phyloP scores from a whole-genome alignment of 805 yeast genomes.

The Teunomyces atbi region DNA sequence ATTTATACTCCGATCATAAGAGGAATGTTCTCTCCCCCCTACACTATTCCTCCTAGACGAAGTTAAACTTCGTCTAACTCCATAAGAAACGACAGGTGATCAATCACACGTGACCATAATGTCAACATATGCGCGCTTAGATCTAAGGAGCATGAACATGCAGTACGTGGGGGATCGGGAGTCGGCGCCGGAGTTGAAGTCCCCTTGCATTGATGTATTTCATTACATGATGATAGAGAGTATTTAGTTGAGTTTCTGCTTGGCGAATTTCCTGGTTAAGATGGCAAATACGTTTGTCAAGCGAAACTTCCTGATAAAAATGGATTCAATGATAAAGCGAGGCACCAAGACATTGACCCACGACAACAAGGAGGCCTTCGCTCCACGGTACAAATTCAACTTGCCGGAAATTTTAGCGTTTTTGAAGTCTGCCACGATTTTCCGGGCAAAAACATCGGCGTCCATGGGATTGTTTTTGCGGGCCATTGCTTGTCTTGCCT shows the following conservation, averaged over 20 bases:
- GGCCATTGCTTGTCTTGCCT: constrained; percentile 57
- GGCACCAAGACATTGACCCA: constrained; percentile 36
- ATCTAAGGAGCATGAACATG: too few species aligned
- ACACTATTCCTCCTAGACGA: too few species aligned
- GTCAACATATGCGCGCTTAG: too few species aligned
- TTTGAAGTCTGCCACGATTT: constrained; percentile 52
- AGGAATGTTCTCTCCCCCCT: too few species aligned
- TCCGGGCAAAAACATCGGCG: constrained; percentile 55
- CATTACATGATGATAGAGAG: background rate
- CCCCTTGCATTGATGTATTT: background rate
- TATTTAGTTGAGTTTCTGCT: constrained; percentile 7
- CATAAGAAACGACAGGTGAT: too few species aligned
- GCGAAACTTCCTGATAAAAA: constrained; percentile 36
- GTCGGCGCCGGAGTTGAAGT: too few species aligned
- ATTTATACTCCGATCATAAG: too few species aligned
- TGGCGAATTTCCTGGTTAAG: constrained; percentile 21
- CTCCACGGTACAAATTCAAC: constrained; percentile 60
- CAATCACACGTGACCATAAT: too few species aligned
- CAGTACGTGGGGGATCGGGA: too few species aligned
- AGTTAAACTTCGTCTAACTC: too few species aligned
- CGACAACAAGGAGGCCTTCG: constrained; percentile 35
- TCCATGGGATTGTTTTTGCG: constrained; percentile 56
- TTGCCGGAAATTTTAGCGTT: constrained; percentile 28
- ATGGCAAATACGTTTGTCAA: constrained; percentile 24
- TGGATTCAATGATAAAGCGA: constrained; percentile 43